phyloP scores from a whole-genome alignment of 345 rosid genomes.

The Eucalyptus tenuipes region DNA sequence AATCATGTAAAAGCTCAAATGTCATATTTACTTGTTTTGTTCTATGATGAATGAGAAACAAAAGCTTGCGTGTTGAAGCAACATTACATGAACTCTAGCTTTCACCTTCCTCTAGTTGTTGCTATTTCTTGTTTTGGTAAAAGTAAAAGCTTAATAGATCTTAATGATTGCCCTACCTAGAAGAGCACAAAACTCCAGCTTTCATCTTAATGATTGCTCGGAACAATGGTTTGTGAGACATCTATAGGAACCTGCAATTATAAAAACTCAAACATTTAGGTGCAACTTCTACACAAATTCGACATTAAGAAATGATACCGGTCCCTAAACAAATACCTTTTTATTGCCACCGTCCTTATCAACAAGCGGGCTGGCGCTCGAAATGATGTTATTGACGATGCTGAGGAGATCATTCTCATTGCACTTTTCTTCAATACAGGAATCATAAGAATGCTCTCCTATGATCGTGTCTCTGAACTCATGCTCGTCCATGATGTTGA shows the following conservation, averaged over 20 bases:
- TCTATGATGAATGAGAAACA: not conserved
- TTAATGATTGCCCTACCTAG: no score
- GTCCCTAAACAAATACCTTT: not conserved
- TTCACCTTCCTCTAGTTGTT: not conserved
- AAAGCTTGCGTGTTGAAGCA: not conserved
- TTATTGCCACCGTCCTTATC: not conserved
- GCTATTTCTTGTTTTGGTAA: not conserved
- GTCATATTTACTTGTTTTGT: not conserved
- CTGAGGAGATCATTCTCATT: not conserved
- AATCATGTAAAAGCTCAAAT: no score
- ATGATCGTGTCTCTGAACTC: no score
- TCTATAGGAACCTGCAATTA: not conserved
- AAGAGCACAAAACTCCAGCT: no score
- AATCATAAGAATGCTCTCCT: no score
- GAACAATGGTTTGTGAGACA: not conserved
- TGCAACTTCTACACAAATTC: not conserved
- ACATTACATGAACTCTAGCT: not conserved
- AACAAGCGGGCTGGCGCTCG: not conserved
- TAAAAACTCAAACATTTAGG: not conserved
- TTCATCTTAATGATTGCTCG: no score
- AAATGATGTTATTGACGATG: not conserved
- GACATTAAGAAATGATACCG: not conserved
- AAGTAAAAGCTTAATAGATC: not conserved
- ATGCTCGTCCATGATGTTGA: no score
- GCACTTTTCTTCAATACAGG: no score